phyloP scores from a whole-genome alignment of 176 grass and related monocot genomes.

The Oryza meridionalis region DNA sequence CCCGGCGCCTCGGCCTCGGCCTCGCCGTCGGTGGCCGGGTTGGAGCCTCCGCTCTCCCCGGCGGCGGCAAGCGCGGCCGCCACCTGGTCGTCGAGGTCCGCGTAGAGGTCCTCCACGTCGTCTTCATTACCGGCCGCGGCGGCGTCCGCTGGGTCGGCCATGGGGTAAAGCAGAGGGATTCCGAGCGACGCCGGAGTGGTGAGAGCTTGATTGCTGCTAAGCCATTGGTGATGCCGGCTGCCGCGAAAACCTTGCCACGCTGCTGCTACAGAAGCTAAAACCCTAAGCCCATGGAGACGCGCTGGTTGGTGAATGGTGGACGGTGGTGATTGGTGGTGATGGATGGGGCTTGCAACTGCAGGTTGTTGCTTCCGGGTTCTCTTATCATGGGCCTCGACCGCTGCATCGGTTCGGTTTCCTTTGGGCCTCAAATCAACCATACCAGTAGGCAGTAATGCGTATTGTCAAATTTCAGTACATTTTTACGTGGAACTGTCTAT shows the following conservation, averaged over 20 bases:
- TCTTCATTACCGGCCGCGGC: slow-evolving; percentile 26
- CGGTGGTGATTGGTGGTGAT: not conserved
- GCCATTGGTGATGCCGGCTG: slow-evolving; percentile 36
- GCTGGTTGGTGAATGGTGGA: slow-evolving; percentile 5
- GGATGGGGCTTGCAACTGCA: not conserved
- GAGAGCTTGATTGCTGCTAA: slow-evolving; percentile 30
- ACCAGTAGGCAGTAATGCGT: too few species aligned
- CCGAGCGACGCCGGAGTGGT: too few species aligned
- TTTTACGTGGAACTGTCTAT: too few species aligned
- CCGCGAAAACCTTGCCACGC: slow-evolving; percentile 48
- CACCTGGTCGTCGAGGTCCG: slow-evolving; percentile 69
- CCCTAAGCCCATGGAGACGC: slow-evolving; percentile 14
- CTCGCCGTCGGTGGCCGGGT: slow-evolving; percentile 44
- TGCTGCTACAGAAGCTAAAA: slow-evolving; percentile 20
- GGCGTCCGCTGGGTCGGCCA: slow-evolving; percentile 31
- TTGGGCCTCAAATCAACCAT: not conserved
- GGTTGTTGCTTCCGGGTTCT: not conserved
- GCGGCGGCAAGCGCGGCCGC: slow-evolving; percentile 44
- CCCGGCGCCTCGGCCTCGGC: slow-evolving; percentile 42
- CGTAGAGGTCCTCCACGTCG: slow-evolving; percentile 75
- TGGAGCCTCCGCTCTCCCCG: slow-evolving; percentile 53
- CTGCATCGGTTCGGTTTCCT: not conserved
- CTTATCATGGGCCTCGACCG: not conserved
- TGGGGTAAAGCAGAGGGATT: not conserved
- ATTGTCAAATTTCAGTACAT: too few species aligned